phyloP scores from a whole-genome alignment of 2,329 filamentous ascomycete genomes.

The Fusarium xyrophilum region DNA sequence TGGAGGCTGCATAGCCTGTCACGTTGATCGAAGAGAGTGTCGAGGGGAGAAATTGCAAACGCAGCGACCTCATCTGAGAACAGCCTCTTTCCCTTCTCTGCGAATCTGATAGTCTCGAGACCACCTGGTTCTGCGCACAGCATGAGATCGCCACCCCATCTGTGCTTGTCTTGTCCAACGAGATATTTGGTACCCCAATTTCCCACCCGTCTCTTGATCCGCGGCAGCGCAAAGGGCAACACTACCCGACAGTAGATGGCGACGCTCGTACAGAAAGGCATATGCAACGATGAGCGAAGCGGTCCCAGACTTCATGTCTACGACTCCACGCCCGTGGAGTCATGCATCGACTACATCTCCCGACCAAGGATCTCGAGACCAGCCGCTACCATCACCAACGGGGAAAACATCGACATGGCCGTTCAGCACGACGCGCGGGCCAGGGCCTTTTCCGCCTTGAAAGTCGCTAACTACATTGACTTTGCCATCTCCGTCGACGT shows the following conservation, averaged over 20 bases:
- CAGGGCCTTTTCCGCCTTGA: background rate
- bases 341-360: background rate
- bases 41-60: background rate
- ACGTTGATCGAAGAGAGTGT: background rate
- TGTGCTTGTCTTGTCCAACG: background rate
- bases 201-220: slow-evolving; percentile 1
- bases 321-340: background rate
- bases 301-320: slow-evolving; percentile 2
- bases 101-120: background rate
- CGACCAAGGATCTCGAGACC: background rate
- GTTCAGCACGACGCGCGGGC: background rate
- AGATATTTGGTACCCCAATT: background rate
- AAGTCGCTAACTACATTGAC: background rate
- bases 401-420: slow-evolving; percentile 3
- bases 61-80: background rate
- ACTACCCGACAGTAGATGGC: background rate
- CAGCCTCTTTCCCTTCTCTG: background rate
- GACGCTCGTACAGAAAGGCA: background rate
- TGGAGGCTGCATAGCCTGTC: background rate
- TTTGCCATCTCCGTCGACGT: background rate
- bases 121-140: background rate
- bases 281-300: background rate
- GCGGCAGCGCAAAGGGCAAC: background rate
- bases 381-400: background rate
- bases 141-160: slow-evolving; percentile 1